These are phyloP conservation scores for Pyrenophora tritici-repentis DNA, from an alignment of 2,329 filamentous ascomycete species.

Conservation along the genomic window DNA sequence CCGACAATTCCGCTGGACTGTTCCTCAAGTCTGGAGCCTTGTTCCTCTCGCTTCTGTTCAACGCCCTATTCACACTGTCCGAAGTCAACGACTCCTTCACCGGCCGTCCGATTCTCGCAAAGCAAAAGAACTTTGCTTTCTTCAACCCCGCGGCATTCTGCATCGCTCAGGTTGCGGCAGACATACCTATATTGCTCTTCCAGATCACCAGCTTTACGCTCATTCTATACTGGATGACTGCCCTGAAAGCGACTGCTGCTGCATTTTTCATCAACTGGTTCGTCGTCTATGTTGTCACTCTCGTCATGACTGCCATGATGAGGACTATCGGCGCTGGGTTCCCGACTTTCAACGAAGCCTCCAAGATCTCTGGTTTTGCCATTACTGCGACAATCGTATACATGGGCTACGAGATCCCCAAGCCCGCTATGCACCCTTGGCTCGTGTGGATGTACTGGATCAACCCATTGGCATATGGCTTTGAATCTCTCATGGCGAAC, in stretches of 20 bases:
- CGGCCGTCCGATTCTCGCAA: constrained; percentile 80
- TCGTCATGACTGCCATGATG: constrained; percentile 84
- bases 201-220: constrained; percentile 65
- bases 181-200: constrained; percentile 61
- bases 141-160: constrained; percentile 80
- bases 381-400: constrained; percentile 63
- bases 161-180: constrained; percentile 71
- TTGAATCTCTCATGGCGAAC: constrained; percentile 78
- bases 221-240: constrained; percentile 81
- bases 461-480: constrained; percentile 76
- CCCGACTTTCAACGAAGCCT: constrained; percentile 62
- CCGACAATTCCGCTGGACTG: constrained; percentile 61
- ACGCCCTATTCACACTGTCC: constrained; percentile 66
- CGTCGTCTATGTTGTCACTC: constrained; percentile 14
- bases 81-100: constrained; percentile 65
- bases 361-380: constrained; percentile 61
- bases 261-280: constrained; percentile 71
- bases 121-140: constrained; percentile 82
- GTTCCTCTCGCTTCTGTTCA: constrained; percentile 68
- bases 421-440: constrained; percentile 59
- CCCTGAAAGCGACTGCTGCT: constrained; percentile 70
- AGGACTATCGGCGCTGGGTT: constrained; percentile 72
- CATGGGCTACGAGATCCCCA: constrained; percentile 65
- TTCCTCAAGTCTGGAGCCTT: constrained; percentile 68
- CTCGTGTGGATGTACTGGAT: constrained; percentile 67